Evolutionary conservation across 306 rosid genomes (phyloP).

Genomic region (Calophaca sinica): DNA sequence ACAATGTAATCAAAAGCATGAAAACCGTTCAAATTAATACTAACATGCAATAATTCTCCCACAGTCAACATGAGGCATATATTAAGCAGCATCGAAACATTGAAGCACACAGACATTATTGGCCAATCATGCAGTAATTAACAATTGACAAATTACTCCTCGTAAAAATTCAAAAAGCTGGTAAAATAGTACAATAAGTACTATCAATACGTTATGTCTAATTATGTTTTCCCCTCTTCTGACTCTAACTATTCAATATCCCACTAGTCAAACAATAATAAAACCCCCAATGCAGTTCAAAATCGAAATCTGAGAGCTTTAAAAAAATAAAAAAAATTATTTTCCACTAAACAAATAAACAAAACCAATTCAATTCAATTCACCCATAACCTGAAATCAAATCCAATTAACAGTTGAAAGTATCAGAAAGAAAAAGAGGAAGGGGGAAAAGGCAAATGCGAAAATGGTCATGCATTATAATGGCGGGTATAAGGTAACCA

Average conservation of each 20-base stretch:
- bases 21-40: conserved; percentile 5
- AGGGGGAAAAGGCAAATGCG: not conserved
- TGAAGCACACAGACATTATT: not conserved
- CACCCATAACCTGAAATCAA: not conserved
- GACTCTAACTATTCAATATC: no score
- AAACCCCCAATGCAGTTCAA: conserved; percentile 23
- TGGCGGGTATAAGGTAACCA: not conserved
- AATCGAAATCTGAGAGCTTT: not conserved
- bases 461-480: not conserved
- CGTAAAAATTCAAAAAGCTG: no score
- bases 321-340: not conserved
- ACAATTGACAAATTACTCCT: not conserved
- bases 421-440: not conserved
- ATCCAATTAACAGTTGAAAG: not conserved
- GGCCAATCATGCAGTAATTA: conserved; percentile 8
- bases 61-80: conserved; percentile 6
- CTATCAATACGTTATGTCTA: no score
- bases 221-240: no score
- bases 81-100: no score
- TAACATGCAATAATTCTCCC: conserved; percentile 17
- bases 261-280: not conserved
- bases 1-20: not conserved
- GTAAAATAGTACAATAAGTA: no score
- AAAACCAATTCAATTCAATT: conserved; percentile 21
- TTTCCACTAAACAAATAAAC: not conserved